phyloP scores from a whole-genome alignment of 305 asterid species.

The Lippia alba region DNA sequence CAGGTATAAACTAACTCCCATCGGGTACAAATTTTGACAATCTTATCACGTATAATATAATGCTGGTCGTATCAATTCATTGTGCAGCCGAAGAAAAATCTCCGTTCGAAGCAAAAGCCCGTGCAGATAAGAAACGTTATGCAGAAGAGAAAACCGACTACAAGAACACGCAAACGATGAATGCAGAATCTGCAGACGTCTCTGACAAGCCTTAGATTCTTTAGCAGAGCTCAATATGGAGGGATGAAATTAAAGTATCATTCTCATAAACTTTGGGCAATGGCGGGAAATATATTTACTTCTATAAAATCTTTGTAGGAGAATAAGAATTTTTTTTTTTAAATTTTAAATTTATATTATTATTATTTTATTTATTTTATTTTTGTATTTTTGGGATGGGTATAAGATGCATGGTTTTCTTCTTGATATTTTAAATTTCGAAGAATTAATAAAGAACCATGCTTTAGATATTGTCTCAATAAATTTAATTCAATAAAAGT shows the following conservation, averaged over 20 bases:
- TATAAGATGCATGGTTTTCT: background rate
- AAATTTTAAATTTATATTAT: too few relatives aligned
- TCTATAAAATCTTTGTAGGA: too few relatives aligned
- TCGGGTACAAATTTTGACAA: background rate
- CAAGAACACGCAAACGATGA: conserved; percentile 60
- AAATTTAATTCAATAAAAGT: too few relatives aligned
- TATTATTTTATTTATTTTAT: too few relatives aligned
- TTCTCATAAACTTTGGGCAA: too few relatives aligned
- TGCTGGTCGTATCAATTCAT: conserved; percentile 20
- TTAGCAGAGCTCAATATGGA: too few relatives aligned
- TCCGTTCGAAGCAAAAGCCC: conserved; percentile 87
- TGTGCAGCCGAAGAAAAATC: conserved; percentile 84
- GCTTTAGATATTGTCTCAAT: too few relatives aligned
- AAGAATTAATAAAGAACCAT: background rate
- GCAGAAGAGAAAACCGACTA: conserved; percentile 67
- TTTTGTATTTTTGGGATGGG: too few relatives aligned
- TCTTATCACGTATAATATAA: background rate
- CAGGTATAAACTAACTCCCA: conserved; percentile 49
- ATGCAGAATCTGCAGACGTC: conserved; percentile 53
- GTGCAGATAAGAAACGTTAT: conserved; percentile 83
- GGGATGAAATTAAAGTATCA: too few relatives aligned
- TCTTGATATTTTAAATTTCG: background rate
- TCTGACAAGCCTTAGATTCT: conserved; percentile 58
- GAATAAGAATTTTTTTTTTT: too few relatives aligned
- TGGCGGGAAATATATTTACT: too few relatives aligned